A percentile compares a stretch with the other conserved stretches of the same genome.
phyloP scores from a whole-genome alignment of 1,284 basidiomycete species.

The Pholiota adiposa region DNA sequence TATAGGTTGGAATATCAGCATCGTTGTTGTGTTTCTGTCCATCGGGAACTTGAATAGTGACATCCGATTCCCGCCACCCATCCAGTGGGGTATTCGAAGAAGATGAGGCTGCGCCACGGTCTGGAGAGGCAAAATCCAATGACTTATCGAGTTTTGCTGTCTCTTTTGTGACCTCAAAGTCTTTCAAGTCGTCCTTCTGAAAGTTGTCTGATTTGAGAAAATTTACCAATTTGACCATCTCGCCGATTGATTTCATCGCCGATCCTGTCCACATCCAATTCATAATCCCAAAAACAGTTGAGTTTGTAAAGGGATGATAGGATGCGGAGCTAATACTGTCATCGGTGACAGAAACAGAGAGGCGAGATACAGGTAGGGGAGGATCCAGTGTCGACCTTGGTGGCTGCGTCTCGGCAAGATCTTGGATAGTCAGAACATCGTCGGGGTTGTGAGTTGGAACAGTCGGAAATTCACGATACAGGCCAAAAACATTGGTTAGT shows the following conservation, averaged over 20 bases:
- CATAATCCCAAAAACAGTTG: conserved; percentile 23
- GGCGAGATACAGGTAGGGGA: neutral
- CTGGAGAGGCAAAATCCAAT: neutral
- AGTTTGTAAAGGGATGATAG: conserved; percentile 21
- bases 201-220: conserved; percentile 1
- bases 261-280: conserved; percentile 30
- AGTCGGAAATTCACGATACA: conserved; percentile 23
- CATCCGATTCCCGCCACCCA: neutral
- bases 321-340: neutral
- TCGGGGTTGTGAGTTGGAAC: conserved; percentile 23
- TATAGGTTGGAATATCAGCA: neutral
- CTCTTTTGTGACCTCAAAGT: neutral
- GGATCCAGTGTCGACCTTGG: neutral
- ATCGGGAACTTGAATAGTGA: neutral
- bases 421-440: conserved; percentile 1
- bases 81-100: neutral
- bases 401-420: neutral
- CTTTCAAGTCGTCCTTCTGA: neutral
- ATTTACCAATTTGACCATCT: conserved; percentile 7
- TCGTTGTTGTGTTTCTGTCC: neutral
- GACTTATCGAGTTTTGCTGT: neutral
- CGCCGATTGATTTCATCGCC: conserved; percentile 21
- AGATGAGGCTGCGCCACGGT: no score
- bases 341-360: neutral
- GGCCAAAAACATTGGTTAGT: conserved; percentile 19